Evolutionary conservation across 2,329 filamentous ascomycete species (phyloP).

Genomic region (Ophiosphaerella herpotricha): DNA sequence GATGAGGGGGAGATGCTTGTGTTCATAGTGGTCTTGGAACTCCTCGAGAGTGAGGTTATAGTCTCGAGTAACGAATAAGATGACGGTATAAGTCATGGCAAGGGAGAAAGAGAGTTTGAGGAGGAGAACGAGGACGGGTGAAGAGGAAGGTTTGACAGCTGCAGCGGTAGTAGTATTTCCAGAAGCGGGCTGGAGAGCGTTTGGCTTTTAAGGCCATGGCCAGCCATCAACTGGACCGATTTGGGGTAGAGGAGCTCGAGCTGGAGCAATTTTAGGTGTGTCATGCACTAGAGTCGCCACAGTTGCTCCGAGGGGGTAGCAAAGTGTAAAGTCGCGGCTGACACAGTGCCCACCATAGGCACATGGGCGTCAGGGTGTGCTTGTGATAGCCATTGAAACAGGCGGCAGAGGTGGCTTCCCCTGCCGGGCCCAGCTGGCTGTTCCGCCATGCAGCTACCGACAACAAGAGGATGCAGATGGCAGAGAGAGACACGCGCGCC

Average conservation of each 20-base stretch:
- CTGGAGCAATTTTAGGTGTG: conserved; percentile 6
- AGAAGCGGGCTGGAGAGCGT: conserved; percentile 14
- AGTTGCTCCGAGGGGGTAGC: conserved; percentile 1
- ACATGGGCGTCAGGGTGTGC: too few species aligned
- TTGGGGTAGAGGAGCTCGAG: not conserved
- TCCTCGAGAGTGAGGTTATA: conserved; percentile 24
- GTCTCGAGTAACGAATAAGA: conserved; percentile 33
- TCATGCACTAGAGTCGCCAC: conserved; percentile 14
- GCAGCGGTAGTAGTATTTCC: conserved; percentile 6
- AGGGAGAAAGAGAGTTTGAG: not conserved
- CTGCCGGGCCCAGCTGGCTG: not conserved
- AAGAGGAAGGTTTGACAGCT: conserved; percentile 9
- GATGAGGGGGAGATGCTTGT: conserved; percentile 30
- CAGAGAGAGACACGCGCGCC: too few species aligned
- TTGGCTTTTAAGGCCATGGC: conserved; percentile 10
- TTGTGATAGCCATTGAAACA: not conserved
- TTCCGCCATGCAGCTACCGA: not conserved
- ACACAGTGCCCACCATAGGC: not conserved
- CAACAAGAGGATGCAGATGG: too few species aligned
- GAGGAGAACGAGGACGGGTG: not conserved
- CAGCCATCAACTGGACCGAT: not conserved
- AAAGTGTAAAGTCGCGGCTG: not conserved
- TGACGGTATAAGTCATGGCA: conserved; percentile 30
- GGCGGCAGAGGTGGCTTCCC: not conserved
- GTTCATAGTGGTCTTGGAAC: conserved; percentile 36